Evolutionary conservation across 1,284 basidiomycete genomes (phyloP).

Genomic region (Mycosarcoma maydis): DNA sequence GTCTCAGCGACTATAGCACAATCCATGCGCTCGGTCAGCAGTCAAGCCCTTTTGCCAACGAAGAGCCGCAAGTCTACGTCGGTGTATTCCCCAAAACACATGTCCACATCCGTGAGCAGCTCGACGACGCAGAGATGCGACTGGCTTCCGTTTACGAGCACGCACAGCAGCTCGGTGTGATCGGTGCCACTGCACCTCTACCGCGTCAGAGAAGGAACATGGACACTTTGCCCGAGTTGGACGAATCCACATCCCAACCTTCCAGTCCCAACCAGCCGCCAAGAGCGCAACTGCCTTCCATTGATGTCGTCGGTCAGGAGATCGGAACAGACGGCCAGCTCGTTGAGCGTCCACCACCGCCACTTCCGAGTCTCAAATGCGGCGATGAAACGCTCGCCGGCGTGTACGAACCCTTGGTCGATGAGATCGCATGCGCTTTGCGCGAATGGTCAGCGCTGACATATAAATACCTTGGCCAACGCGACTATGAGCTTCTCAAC

Average conservation of each 20-base stretch:
- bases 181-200: constrained; percentile 45
- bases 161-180: constrained; percentile 52
- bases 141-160: constrained; percentile 75
- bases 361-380: constrained; percentile 84
- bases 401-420: constrained; percentile 83
- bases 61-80: constrained; percentile 82
- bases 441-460: constrained; percentile 94
- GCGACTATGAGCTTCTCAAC: constrained; percentile 90
- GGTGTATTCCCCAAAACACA: constrained; percentile 94
- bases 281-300: constrained; percentile 13
- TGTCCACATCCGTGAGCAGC: constrained; percentile 85
- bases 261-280: constrained; percentile 33
- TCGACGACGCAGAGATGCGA: constrained; percentile 86
- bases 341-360: constrained; percentile 76
- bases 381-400: constrained; percentile 58
- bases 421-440: constrained; percentile 94
- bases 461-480: constrained; percentile 85
- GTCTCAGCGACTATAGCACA: constrained; percentile 54
- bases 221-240: constrained; percentile 51
- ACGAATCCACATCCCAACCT: constrained; percentile 38
- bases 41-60: constrained; percentile 33
- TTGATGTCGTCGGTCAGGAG: constrained; percentile 19
- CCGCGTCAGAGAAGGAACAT: constrained; percentile 36
- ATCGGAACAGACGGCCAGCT: constrained; percentile 40
- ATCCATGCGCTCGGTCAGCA: constrained; percentile 36